phyloP scores from a whole-genome alignment of 2,329 filamentous ascomycete genomes.

The Stromatinia cepivora region DNA sequence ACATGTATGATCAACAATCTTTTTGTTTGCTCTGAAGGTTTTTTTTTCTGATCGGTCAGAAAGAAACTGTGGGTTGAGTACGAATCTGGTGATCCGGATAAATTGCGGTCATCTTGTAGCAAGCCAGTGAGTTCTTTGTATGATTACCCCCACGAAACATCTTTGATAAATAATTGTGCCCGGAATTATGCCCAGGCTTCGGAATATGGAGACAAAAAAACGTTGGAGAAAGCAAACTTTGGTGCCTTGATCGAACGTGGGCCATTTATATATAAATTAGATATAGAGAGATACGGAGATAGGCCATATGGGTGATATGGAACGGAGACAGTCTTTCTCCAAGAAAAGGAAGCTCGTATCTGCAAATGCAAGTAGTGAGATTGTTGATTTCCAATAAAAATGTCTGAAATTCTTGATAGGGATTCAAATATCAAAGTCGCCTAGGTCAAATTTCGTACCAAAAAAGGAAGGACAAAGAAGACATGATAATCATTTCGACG shows the following conservation, averaged over 20 bases:
- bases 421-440: background rate
- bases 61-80: background rate
- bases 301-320: background rate
- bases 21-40: background rate
- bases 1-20: background rate
- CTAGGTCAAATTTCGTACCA: background rate
- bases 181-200: background rate
- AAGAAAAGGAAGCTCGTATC: background rate
- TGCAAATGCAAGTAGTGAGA: constrained; percentile 8
- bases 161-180: background rate
- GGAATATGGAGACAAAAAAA: background rate
- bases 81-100: constrained; percentile 5
- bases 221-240: background rate
- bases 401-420: background rate
- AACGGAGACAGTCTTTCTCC: background rate
- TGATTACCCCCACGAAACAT: background rate
- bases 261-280: background rate
- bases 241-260: constrained; percentile 14
- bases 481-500: background rate
- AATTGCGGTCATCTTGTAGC: background rate
- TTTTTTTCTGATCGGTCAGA: constrained; percentile 15
- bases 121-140: background rate
- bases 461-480: background rate
- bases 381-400: constrained; percentile 4
- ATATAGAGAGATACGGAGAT: background rate